Base-by-base conservation (phyloP, 495 filamentous ascomycete genomes). In the Penicillium salamii region DNA sequence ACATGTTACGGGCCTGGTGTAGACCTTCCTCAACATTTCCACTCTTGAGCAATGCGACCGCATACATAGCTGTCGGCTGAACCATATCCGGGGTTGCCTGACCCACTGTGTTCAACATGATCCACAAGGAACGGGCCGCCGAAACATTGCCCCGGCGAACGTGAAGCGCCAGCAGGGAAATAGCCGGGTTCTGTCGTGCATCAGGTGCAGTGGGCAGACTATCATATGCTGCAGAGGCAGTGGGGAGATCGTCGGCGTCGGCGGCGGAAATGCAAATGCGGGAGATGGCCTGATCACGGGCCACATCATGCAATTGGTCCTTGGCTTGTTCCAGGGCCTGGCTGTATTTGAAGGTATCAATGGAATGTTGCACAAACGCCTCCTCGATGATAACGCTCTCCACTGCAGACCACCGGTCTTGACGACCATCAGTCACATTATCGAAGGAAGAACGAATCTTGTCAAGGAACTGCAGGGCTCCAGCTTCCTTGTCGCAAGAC, bases 21-120 rank as follows among this genome's bases (percentile, higher is more conserved):
- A 96, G 75, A 28, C 85, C 90, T 45, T 88, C 86, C 14, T 85
- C 81, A 41, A 92, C 76, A 55, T 89, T 82, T 40, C 88, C 89
- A 46, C 85, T 86, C 53, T 84, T 86, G 61, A 96, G 81, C 63
- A 95, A 75, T 46, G 88, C 88, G 29, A 93, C 78, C 42, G 86
- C 80, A 66, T 90, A 95, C 88, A 93, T 91, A 38, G 86, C 78
- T 9, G 89, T 86, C 23, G 89, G 86, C 70, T 95, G 90, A 43
- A 96, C 81, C 71, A 95, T 87, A 24, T 84, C 73, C 52, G 79
- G 59, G 31, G 81, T 77, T 34, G 81, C 77, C 48, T 75, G 68
- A 66, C 80, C 78, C 28, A 82, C 76, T 19, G 69, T 77, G 51
- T 70, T 83, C 26, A 97, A 69, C 50, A 86, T 73, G 38, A 79